phyloP scores from a whole-genome alignment of 306 rosid genomes.

The Quercus parvula region DNA sequence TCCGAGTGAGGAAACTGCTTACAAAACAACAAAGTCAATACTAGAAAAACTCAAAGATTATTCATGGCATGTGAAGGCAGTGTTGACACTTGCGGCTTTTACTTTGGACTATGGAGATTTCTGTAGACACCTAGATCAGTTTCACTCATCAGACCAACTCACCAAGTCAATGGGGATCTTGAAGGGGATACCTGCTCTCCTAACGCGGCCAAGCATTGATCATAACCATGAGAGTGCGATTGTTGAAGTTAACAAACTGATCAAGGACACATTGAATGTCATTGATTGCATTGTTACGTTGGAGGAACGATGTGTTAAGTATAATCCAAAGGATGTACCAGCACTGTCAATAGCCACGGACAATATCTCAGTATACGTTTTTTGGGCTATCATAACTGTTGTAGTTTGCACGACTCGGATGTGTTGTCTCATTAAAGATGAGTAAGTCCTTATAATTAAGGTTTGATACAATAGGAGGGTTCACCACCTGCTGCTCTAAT shows the following conservation, averaged over 20 bases:
- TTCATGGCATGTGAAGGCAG: constrained; percentile 65
- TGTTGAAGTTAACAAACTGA: constrained; percentile 44
- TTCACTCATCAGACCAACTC: constrained; percentile 37
- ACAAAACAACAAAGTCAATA: constrained; percentile 46
- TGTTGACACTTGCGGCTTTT: constrained; percentile 68
- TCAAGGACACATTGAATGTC: constrained; percentile 44
- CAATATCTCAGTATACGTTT: constrained; percentile 51
- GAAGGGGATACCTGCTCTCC: constrained; percentile 46
- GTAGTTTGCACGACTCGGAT: constrained; percentile 45
- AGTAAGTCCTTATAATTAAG: constrained; percentile 25
- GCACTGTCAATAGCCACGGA: constrained; percentile 26
- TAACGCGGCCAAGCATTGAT: constrained; percentile 22
- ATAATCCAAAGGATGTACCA: constrained; percentile 41
- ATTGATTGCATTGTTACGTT: constrained; percentile 39
- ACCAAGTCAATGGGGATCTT: constrained; percentile 56
- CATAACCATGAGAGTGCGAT: constrained; percentile 36
- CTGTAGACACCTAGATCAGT: constrained; percentile 49
- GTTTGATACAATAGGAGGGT: too few species aligned
- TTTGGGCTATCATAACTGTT: constrained; percentile 56
- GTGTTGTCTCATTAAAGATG: constrained; percentile 35
- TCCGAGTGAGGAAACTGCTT: constrained; percentile 48
- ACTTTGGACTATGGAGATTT: constrained; percentile 63
- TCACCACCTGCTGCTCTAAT: too few species aligned
- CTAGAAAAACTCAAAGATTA: constrained; percentile 45
- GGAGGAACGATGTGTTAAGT: constrained; percentile 28